Base-by-base conservation (phyloP, 805 yeast genomes). In the Lipomyces sp. region DNA sequence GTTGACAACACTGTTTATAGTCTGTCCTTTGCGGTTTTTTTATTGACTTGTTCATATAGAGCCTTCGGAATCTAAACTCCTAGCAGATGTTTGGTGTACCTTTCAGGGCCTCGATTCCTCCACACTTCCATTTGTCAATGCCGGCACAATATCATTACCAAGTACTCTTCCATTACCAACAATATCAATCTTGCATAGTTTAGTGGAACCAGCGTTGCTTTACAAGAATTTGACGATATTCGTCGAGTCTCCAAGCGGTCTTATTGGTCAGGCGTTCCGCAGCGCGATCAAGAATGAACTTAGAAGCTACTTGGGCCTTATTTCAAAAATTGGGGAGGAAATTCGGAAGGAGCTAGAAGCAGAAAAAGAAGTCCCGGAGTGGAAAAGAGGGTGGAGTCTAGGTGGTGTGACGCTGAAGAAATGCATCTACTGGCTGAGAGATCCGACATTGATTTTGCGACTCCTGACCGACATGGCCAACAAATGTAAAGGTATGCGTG, bases 161-260 rank as follows among this genome's bases (percentile, higher is more conserved):
- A 67, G 76, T 0, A 80, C 80, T 54, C 76, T 89, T 15, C 84
- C 87, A 33, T 83, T 83, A 66, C 84, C 92, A 4, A 79, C 84
- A 32, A 81, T 87, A 56, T 86, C 87, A 0, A 72, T 86, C 34
- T 75, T 90, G 39, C 85, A 83, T 64, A 75, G 81, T 34, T 77
- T 90, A 1, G 78, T 88, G 53, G 97, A 92, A 75, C 89, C 92
- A 0, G 94, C 90, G 0, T 77, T 92, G 42, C 77, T 92, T 2
- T 90, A 84, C 76, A 82, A 83, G 60, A 75, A 79, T 54, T 76
- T 91, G 45, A 76, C 75, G 3, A 64, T 60, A 15, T 71, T 73
- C 29, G 69, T 82, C 54, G 75, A 76, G 69, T 71, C 77, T 65
- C 64, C 71, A 32, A 84, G 89, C 2, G 74, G 80, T 2, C 87